Percentiles rank a stretch among this genome's conserved stretches.
phyloP scores from a whole-genome alignment of 345 rosid genomes.

The Capsella bursapastoris region DNA sequence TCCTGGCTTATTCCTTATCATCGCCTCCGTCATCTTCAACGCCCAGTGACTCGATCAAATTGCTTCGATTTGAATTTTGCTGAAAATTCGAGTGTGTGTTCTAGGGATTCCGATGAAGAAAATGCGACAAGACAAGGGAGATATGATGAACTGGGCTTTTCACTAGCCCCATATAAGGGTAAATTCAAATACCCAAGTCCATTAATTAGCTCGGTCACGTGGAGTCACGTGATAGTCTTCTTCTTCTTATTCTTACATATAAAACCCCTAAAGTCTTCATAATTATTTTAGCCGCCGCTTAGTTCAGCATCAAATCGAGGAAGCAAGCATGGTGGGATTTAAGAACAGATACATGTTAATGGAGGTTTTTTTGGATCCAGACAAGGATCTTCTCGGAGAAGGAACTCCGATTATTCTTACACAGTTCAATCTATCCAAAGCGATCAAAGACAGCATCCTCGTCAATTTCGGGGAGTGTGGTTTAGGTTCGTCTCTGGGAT shows the following conservation, averaged over 20 bases:
- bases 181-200: not conserved
- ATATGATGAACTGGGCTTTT: conserved; percentile 6
- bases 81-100: not conserved
- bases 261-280: not conserved
- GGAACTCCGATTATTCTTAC: conserved; percentile 70
- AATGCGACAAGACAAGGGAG: not conserved
- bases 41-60: conserved; percentile 9
- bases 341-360: conserved; percentile 77
- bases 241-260: not conserved
- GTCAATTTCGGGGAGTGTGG: conserved; percentile 82
- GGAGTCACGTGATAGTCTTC: conserved; percentile 8
- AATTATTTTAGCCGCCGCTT: conserved; percentile 19
- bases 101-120: conserved; percentile 28
- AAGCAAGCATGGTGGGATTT: conserved; percentile 66
- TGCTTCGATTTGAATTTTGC: conserved; percentile 28
- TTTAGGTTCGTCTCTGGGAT: conserved; percentile 69
- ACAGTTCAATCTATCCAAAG: conserved; percentile 59
- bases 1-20: conserved; percentile 98
- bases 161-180: not conserved
- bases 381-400: conserved; percentile 52
- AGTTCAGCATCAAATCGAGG: not conserved
- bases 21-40: conserved; percentile 83
- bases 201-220: not conserved
- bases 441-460: conserved; percentile 68
- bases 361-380: conserved; percentile 78